Evolutionary conservation across 352 stramenopile species (phyloP).

Genomic region (Globisporangium okanoganense): DNA sequence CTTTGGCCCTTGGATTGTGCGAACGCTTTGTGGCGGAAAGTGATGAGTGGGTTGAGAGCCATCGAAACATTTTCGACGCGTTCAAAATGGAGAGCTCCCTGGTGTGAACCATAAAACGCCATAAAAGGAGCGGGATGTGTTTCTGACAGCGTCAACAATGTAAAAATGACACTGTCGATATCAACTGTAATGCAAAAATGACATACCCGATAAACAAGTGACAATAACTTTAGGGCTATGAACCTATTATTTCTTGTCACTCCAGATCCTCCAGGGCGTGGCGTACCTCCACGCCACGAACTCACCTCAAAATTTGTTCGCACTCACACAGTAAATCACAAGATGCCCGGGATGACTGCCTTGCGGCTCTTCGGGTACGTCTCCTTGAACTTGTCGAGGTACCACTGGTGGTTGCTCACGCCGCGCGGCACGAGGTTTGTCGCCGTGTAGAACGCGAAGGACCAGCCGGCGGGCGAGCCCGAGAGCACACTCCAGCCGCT

Average conservation of each 20-base stretch:
- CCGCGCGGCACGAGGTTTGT: conserved; percentile 46
- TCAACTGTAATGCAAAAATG: no score
- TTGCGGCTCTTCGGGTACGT: conserved; percentile 32
- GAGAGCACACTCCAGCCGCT: conserved; percentile 56
- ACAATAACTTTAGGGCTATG: no score
- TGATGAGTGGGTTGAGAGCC: not conserved
- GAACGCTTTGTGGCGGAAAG: not conserved
- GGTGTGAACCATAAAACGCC: no score
- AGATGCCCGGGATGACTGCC: conserved; percentile 37
- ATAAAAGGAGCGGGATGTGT: no score
- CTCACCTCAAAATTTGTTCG: not conserved
- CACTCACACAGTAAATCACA: conserved; percentile 14
- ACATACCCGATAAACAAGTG: no score
- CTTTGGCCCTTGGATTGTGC: not conserved
- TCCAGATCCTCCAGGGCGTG: no score
- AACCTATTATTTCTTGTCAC: no score
- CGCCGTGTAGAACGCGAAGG: conserved; percentile 45
- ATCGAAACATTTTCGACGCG: not conserved
- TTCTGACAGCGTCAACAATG: no score
- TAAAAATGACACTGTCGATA: no score
- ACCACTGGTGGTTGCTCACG: conserved; percentile 51
- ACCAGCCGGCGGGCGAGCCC: conserved; percentile 46
- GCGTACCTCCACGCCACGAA: not conserved
- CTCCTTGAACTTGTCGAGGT: conserved; percentile 51
- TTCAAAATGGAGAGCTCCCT: no score